phyloP scores from a whole-genome alignment of 2,329 filamentous ascomycete species.

The Ophiostoma populinum region DNA sequence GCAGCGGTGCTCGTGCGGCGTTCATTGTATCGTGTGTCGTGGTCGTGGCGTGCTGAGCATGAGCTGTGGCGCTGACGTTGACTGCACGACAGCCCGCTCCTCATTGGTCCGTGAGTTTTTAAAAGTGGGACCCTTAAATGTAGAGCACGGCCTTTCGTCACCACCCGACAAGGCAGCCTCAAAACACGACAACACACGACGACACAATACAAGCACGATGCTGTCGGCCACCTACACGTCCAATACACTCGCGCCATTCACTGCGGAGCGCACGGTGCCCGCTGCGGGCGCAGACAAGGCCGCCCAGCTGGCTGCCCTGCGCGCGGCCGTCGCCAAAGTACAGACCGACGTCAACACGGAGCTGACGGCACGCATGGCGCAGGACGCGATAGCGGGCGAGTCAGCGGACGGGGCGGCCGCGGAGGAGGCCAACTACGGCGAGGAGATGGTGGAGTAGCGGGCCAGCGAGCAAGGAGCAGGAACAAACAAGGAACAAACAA shows the following conservation, averaged over 20 bases:
- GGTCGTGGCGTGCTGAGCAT: too few species aligned
- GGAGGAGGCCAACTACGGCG: constrained; percentile 69
- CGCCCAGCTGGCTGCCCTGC: constrained; percentile 41
- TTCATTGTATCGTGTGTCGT: too few species aligned
- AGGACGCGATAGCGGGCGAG: constrained; percentile 37
- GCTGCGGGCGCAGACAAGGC: constrained; percentile 27
- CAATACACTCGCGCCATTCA: constrained; percentile 4
- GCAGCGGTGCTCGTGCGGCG: too few species aligned
- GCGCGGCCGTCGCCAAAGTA: constrained; percentile 35
- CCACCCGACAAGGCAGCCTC: too few species aligned
- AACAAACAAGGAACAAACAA: background rate
- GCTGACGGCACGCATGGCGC: constrained; percentile 57
- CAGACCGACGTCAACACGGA: constrained; percentile 53
- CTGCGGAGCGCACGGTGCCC: constrained; percentile 13
- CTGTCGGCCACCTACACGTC: too few species aligned
- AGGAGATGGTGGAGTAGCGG: constrained; percentile 58
- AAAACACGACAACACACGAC: too few species aligned
- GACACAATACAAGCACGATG: too few species aligned
- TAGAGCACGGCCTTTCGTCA: too few species aligned
- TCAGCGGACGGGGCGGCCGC: constrained; percentile 31
- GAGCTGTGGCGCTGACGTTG: too few species aligned
- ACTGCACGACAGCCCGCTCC: too few species aligned
- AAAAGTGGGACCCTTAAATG: too few species aligned
- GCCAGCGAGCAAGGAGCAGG: constrained; percentile 23
- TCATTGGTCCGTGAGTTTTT: too few species aligned